phyloP scores from a whole-genome alignment of 306 rosid species.

The Malus asiatica region DNA sequence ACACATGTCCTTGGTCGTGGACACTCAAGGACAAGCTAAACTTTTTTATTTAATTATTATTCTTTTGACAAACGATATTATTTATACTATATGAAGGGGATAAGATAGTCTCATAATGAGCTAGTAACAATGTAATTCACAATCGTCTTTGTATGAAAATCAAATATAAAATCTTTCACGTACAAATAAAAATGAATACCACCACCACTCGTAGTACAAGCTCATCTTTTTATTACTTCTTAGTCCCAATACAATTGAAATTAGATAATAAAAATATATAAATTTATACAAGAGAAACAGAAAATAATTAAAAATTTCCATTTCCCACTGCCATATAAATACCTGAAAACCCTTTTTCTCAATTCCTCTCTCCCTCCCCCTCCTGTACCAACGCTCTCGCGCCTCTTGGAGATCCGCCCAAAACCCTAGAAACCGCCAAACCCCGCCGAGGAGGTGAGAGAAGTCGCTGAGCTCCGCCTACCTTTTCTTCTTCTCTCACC shows the following conservation, averaged over 20 bases:
- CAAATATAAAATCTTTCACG: rapidly evolving
- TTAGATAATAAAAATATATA: not conserved
- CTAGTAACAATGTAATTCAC: rapidly evolving
- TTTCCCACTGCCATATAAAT: not conserved
- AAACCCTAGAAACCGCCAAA: slow-evolving; percentile 35
- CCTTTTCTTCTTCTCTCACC: slow-evolving; percentile 16
- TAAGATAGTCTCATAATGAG: rapidly evolving
- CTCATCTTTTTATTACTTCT: too few relatives aligned
- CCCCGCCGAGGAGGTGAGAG: slow-evolving; percentile 32
- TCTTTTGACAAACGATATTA: not conserved
- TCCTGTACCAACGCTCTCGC: slow-evolving; percentile 13
- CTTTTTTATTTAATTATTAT: not conserved
- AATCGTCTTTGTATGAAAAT: rapidly evolving
- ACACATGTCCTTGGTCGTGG: not conserved
- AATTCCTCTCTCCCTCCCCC: not conserved
- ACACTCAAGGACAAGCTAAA: not conserved
- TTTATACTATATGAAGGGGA: rapidly evolving
- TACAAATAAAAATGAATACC: too few relatives aligned
- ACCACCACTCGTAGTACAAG: too few relatives aligned
- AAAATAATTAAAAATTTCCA: not conserved
- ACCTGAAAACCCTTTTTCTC: not conserved
- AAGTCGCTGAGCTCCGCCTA: slow-evolving; percentile 14
- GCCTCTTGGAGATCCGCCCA: slow-evolving; percentile 39
- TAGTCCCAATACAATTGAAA: not conserved
- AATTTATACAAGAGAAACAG: not conserved